Base-by-base conservation (phyloP, 2,329 filamentous ascomycete genomes). In the Rhinocladiella mackenziei region DNA sequence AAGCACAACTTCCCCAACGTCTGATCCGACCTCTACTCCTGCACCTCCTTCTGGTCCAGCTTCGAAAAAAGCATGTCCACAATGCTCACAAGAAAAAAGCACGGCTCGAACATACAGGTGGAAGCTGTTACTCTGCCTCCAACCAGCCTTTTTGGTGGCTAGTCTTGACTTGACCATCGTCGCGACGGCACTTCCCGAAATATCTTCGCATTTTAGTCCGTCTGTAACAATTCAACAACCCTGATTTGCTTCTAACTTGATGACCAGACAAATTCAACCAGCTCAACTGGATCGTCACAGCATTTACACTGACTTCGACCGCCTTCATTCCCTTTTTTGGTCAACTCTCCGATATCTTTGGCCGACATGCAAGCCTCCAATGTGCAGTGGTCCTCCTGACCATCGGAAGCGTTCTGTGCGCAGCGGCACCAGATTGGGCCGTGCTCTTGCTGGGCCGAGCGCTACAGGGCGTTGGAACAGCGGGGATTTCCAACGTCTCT, bases 221-320 rank as follows among this genome's bases (percentile, higher is more conserved):
- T 58, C 7, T 6, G 6, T n/a, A n/a, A 14, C 11, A 26, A 19
- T 20, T 14, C 17, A 3, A 9, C 15, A 7, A 26, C 7, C 7
- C 23, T n/a, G 23, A n/a, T 26, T 6, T 29, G 23, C 14, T 11
- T 35, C 17, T 14, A 17, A 35, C 70, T 74, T 13, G 74, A 81
- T 54, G 68, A 83, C n/a, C 2, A 84, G 82, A 57, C 84, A 80
- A 80, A 82, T 46, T 56, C 57, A 55, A 53, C 31, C 50, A 53
- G 30, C 48, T 53, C 15, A 53, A 53, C 13, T 57, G 58, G 49
- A 69, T 86, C 56, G 76, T 84, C 13, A 81, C 81, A 0, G 71
- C 80, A 5, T 86, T 84, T 62, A 84, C 80, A 39, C 67, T 86
- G 10, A 80, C 81, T 1, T 75, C 80, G 1, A 84, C 71, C 0